phyloP scores from a whole-genome alignment of 208 protist species.

The Trypanosoma conorhini region DNA sequence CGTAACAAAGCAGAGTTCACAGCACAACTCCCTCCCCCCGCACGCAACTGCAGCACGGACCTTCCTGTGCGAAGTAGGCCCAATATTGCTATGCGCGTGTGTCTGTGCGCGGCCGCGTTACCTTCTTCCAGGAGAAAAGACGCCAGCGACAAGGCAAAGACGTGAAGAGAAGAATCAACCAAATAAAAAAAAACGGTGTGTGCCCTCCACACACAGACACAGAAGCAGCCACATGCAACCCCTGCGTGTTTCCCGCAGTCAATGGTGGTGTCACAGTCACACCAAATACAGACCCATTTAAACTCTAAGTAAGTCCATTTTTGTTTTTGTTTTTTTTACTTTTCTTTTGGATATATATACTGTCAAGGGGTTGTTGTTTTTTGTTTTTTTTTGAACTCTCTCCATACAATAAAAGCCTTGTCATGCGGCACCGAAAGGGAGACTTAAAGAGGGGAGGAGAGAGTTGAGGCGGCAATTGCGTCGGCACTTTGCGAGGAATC shows the following conservation, averaged over 20 bases:
- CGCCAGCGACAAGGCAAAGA: neutral
- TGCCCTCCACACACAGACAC: neutral
- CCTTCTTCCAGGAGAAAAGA: neutral
- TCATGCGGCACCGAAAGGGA: neutral
- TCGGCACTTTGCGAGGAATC: neutral
- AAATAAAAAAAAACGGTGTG: neutral
- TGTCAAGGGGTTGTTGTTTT: neutral
- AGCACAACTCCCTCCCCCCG: neutral
- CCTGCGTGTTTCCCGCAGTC: neutral
- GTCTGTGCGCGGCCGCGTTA: neutral
- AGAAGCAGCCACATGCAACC: neutral
- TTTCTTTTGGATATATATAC: too few relatives aligned
- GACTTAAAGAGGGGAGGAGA: conserved; percentile 1
- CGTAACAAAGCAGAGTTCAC: neutral
- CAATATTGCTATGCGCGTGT: neutral
- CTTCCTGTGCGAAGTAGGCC: neutral
- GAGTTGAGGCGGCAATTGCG: neutral
- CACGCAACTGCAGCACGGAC: neutral
- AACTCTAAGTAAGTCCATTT: too few relatives aligned
- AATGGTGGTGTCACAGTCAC: neutral
- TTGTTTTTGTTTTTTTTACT: conserved; percentile 11
- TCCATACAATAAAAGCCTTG: neutral
- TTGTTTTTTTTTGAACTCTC: neutral
- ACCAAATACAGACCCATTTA: neutral
- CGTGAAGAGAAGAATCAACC: neutral